Base-by-base conservation (phyloP, 805 yeast genomes). In the Starmerella apis region DNA sequence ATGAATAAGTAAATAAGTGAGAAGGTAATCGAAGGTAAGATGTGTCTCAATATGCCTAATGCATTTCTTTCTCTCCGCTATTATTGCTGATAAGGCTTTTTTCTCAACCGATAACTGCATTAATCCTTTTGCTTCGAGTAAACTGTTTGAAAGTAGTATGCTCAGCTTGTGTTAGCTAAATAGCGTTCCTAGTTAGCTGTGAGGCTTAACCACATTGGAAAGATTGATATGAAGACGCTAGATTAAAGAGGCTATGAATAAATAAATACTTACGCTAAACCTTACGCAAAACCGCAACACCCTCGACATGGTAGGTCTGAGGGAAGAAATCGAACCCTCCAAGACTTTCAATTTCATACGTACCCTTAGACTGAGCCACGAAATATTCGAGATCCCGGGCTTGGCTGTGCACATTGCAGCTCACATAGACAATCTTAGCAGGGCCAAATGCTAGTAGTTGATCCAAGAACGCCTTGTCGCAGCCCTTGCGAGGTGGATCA, bases 401-500 rank as follows among this genome's bases (percentile, higher is more conserved):
- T 67, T 92, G 98, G 18, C 96, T 86, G 68, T 90, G 96, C 44
- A 92, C 98, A 63, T 92, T 92, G 72, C 98, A 92, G 54, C 95
- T 86, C 50, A 92, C 84, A 68, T 92, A 92, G n/a, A 92, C 94
- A 48, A 92, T 79, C 59, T 80, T 80, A 14, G 83, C 83, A 2
- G 98, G 97, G 54, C 76, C 72, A 67, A 84, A 92, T 19, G 73
- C 85, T 19, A 92, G 76, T 50, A 92, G 71, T 68, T 92, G 98
- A 57, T 81, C 79, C 66, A 92, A 71, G 63, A 92, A 92, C 9
- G 79, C 78, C 46, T 80, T 83, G 65, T 88, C 96, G 66, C 97
- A 90, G 1, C 98, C 98, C 66, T 90, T 92, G 65, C 98, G 79
- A 38, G 97, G 95, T 3, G 98, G 98, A 66, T 92, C 98, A 61